A percentile compares a stretch with the other conserved stretches of the same genome.
phyloP scores from a whole-genome alignment of 164 flowering plant species.

The Umbilicus rupestris region DNA sequence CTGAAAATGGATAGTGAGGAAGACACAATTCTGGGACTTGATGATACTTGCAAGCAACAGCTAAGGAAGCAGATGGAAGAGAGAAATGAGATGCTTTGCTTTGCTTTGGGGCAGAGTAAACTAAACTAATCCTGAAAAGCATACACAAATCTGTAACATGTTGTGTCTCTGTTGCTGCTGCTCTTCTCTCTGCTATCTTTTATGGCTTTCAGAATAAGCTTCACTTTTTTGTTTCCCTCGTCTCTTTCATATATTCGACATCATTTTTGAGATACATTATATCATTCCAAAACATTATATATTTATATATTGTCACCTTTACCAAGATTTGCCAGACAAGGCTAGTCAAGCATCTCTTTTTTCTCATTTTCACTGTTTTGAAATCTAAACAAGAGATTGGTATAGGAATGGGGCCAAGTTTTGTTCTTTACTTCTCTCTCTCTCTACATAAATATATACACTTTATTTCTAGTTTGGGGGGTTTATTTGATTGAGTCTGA shows the following conservation, averaged over 20 bases:
- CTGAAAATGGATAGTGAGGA: background rate
- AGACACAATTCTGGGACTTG: background rate
- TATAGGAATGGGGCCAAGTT: background rate
- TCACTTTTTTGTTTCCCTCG: background rate
- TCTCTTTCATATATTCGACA: background rate
- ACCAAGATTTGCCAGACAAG: background rate
- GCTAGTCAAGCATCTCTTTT: slow-evolving; percentile 3
- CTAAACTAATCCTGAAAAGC: slow-evolving; percentile 5
- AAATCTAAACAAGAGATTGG: background rate
- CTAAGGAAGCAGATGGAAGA: slow-evolving; percentile 5
- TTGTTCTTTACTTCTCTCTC: background rate
- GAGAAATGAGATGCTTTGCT: slow-evolving; percentile 10
- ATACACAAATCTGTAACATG: background rate
- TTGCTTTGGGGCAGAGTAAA: slow-evolving; percentile 2
- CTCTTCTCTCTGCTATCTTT: background rate
- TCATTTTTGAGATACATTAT: no score
- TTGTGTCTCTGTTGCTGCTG: background rate
- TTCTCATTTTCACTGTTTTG: background rate
- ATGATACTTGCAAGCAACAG: slow-evolving; percentile 9
- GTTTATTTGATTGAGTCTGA: background rate
- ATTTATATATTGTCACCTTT: background rate
- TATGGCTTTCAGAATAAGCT: slow-evolving; percentile 5
- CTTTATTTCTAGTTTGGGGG: no score
- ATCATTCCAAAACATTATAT: no score
- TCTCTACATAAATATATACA: background rate